Evolutionary conservation across 2,329 filamentous ascomycete genomes (phyloP).

Genomic region (Thyridium curvatum): DNA sequence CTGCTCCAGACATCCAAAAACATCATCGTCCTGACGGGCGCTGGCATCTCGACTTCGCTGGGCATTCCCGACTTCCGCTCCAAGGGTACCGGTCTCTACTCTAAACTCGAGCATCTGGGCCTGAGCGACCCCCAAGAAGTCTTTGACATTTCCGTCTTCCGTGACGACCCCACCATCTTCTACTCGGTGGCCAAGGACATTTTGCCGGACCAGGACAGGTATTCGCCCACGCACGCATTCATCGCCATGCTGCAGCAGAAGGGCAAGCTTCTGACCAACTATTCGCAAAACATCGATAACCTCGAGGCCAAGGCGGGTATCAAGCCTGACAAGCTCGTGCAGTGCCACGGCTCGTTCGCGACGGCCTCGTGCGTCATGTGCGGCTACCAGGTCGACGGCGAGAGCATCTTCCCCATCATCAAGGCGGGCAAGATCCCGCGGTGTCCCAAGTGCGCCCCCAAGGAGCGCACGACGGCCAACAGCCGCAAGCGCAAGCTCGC

Average conservation of each 20-base stretch:
- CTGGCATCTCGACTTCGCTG: conserved; percentile 92
- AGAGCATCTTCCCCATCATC: conserved; percentile 74
- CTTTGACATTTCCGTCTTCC: conserved; percentile 85
- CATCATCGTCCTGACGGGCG: conserved; percentile 90
- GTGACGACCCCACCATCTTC: conserved; percentile 81
- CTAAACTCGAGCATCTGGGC: conserved; percentile 72
- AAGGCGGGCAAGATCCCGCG: conserved; percentile 68
- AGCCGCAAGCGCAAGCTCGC: conserved; percentile 48
- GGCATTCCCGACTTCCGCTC: conserved; percentile 97
- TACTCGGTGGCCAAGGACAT: conserved; percentile 90
- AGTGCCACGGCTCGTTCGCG: conserved; percentile 95
- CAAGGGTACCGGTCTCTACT: conserved; percentile 86
- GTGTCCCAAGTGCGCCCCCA: conserved; percentile 64
- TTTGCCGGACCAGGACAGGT: conserved; percentile 70
- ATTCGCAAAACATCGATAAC: conserved; percentile 98
- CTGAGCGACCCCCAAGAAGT: conserved; percentile 85
- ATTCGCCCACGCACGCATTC: conserved; percentile 90
- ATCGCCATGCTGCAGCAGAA: conserved; percentile 84
- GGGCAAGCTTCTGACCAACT: conserved; percentile 88
- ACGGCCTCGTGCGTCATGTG: conserved; percentile 87
- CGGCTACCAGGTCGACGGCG: conserved; percentile 64
- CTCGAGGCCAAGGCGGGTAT: conserved; percentile 86
- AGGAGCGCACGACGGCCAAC: conserved; percentile 43
- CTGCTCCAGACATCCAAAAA: conserved; percentile 70
- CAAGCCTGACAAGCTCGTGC: conserved; percentile 72